Conservation (phyloP, 148 eudicot species). For the Vaccinium myrtillus region DNA sequence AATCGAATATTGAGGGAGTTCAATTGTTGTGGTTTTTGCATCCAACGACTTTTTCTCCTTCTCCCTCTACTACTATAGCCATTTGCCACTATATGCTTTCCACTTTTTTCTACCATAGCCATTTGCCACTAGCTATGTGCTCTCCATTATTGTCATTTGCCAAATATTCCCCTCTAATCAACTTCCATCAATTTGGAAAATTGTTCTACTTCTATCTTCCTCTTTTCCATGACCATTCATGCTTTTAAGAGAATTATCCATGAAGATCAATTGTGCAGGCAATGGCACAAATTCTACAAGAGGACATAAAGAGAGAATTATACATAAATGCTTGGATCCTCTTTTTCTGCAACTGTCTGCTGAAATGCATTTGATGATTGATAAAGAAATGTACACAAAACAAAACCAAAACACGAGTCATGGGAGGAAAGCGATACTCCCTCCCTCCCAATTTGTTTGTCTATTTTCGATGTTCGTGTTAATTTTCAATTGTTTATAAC, state of each 20-base stretch:
- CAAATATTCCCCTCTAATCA: slow-evolving; percentile 8
- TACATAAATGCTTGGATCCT: background rate
- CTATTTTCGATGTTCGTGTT: too few species aligned
- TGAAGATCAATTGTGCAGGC: background rate
- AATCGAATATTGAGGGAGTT: too few species aligned
- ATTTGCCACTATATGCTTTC: background rate
- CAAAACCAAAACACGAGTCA: background rate
- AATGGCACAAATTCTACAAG: slow-evolving; percentile 10
- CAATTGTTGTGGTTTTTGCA: too few species aligned
- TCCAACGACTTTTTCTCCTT: too few species aligned
- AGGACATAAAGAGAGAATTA: background rate
- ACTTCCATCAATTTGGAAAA: slow-evolving; percentile 11
- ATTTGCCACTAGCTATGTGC: too few species aligned
- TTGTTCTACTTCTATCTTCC: background rate
- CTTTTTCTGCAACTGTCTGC: background rate
- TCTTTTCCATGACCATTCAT: background rate
- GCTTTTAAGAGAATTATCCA: background rate
- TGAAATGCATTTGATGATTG: background rate
- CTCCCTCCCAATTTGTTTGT: too few species aligned
- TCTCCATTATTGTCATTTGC: slow-evolving; percentile 11
- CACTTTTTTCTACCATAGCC: too few species aligned
- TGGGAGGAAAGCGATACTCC: too few species aligned
- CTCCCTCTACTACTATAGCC: background rate
- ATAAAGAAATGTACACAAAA: background rate
- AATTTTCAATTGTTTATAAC: too few species aligned